Conservation (phyloP, 2,329 filamentous ascomycete genomes). For the Verticillium zaregamsianum region DNA sequence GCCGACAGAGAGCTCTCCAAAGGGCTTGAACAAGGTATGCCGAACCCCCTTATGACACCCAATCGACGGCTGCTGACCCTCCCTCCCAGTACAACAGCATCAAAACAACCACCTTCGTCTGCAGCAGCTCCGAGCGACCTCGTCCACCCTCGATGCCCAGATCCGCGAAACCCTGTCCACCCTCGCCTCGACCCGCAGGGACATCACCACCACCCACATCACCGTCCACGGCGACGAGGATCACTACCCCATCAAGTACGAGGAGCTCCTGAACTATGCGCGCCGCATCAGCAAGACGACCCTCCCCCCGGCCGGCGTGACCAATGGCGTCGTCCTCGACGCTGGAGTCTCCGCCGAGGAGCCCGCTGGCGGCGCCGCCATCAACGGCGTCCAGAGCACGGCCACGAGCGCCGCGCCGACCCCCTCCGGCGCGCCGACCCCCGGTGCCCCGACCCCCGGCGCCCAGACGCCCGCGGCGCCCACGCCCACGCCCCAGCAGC, state of each 20-base stretch:
- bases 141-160: slow-evolving; percentile 62
- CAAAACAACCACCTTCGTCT: slow-evolving; percentile 71
- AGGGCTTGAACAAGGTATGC: slow-evolving; percentile 60
- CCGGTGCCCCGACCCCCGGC: slow-evolving; percentile 6
- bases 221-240: slow-evolving; percentile 49
- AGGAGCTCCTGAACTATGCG: slow-evolving; percentile 72
- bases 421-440: slow-evolving; percentile 10
- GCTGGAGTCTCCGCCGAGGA: slow-evolving; percentile 8
- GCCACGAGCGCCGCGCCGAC: slow-evolving; percentile 18
- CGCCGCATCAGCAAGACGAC: slow-evolving; percentile 78
- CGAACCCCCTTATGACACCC: not conserved
- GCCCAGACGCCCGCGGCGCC: not conserved
- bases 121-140: slow-evolving; percentile 61
- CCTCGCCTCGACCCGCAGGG: slow-evolving; percentile 69
- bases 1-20: slow-evolving; percentile 66
- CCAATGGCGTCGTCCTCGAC: slow-evolving; percentile 29
- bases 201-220: slow-evolving; percentile 61
- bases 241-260: slow-evolving; percentile 59
- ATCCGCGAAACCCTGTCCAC: slow-evolving; percentile 66
- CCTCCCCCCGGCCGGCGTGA: slow-evolving; percentile 58
- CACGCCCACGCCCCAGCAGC: slow-evolving; percentile 14
- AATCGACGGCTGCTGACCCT: not conserved
- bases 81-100: slow-evolving; percentile 59
- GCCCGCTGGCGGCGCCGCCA: slow-evolving; percentile 7
- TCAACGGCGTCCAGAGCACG: slow-evolving; percentile 11